These are phyloP conservation scores for Nakazawaea sp. DNA, from an alignment of 805 yeast species.

Conservation along the genomic window DNA sequence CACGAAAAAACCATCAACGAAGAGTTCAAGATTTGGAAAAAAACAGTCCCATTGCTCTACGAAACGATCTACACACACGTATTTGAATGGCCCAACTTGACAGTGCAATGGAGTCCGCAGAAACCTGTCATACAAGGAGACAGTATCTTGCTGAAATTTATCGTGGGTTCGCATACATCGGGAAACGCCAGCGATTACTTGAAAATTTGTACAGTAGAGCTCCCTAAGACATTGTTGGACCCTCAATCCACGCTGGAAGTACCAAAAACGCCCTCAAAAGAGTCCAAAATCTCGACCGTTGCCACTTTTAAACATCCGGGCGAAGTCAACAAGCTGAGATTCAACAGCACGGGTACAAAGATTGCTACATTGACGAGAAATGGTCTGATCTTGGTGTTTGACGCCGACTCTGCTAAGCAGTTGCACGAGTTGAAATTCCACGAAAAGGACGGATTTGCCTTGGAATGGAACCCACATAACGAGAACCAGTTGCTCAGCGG, in stretches of 20 bases:
- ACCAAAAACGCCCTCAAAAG: conserved; percentile 23
- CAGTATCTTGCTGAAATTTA: conserved; percentile 28
- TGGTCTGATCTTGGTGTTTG: conserved; percentile 43
- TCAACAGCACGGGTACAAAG: conserved; percentile 39
- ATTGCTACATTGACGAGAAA: conserved; percentile 49
- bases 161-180: conserved; percentile 43
- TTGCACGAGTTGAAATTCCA: conserved; percentile 42
- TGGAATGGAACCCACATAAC: conserved; percentile 55
- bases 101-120: conserved; percentile 64
- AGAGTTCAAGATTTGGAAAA: conserved; percentile 80
- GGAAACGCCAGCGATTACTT: conserved; percentile 34
- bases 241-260: conserved; percentile 18
- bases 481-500: conserved; percentile 50
- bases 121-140: conserved; percentile 15
- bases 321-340: conserved; percentile 57
- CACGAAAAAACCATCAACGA: conserved; percentile 64
- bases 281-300: conserved; percentile 33
- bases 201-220: conserved; percentile 33
- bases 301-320: conserved; percentile 57
- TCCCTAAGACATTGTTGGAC: conserved; percentile 42
- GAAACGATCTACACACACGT: conserved; percentile 66
- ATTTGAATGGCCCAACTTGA: conserved; percentile 62
- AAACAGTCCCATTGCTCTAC: conserved; percentile 72
- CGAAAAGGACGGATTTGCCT: conserved; percentile 58
- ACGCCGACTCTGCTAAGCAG: conserved; percentile 16